Evolutionary conservation across 192 early-diverging fungal species (phyloP), one percentile per base, ranked within the genome.

Genomic region (Dissophora ornata): DNA sequence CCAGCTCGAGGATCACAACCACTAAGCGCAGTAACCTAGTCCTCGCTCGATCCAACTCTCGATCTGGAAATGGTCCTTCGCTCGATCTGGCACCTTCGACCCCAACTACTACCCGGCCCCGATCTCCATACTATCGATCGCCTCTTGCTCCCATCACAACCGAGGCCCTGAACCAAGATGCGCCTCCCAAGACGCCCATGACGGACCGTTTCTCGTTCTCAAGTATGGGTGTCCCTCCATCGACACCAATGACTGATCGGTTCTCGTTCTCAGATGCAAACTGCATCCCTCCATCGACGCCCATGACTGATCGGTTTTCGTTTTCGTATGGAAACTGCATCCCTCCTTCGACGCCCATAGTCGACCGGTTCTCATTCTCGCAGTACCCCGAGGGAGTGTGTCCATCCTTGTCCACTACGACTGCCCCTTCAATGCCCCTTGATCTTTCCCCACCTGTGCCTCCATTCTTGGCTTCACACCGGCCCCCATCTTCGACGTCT

Each of bases 131-230:
- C 52, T 18, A 50, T 24, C 56, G 46, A 1, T 49, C 61, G 10
- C 40, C 59, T 7, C 26, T 57, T 38, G 40, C 33, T 7, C 47
- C 49, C 11, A 12, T 53, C 40, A 13, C 50, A 6, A 19, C 50
- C 16, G 62, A 51, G 9, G 18, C 36, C 2, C 25, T 55, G 22
- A 42, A 19, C 0, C 21, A 6, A 29, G n/a, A 18, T 30, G 24
- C 51, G 11, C 34, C 52, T 34, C 62, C 51, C 12, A 42, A 32
- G 41, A 65, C 62, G 2, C 62, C 62, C 51, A 22, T 55, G 51
- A 45, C 38, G 11, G 62, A 65, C 29, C 51, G 50, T 16, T 65
- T 55, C 32, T 49, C 64, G 0, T 67, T 67, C 45, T 57, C 64
- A 13, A 56, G 41, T 32, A 41, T 25, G 19, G 21, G 4, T 1